phyloP scores from a whole-genome alignment of 2,329 filamentous ascomycete species.

The Coniochaeta hoffmannii region DNA sequence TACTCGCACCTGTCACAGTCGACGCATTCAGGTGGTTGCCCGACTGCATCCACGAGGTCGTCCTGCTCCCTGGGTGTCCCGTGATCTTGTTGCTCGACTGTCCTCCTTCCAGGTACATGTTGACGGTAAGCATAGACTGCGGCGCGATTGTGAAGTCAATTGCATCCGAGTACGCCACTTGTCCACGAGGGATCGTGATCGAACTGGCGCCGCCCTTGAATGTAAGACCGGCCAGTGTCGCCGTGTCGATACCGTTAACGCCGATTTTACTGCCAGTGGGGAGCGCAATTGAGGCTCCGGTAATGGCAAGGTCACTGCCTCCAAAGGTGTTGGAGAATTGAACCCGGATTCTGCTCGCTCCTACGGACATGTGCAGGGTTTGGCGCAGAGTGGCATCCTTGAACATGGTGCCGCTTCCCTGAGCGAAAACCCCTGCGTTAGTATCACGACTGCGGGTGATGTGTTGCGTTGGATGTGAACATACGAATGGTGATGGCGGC shows the following conservation, averaged over 20 bases:
- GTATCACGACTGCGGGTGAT: background rate
- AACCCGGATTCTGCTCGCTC: conserved; percentile 48
- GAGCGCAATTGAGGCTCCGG: conserved; percentile 48
- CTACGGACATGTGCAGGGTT: conserved; percentile 53
- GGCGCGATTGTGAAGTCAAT: conserved; percentile 44
- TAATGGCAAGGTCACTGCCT: conserved; percentile 50
- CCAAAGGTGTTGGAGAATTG: conserved; percentile 62
- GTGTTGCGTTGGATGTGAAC: conserved; percentile 13
- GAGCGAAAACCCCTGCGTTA: background rate
- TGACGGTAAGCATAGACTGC: conserved; percentile 47
- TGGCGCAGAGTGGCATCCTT: conserved; percentile 58
- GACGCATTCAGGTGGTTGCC: conserved; percentile 47
- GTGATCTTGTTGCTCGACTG: conserved; percentile 52
- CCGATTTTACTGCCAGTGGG: conserved; percentile 47
- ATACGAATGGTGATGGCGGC: conserved; percentile 51
- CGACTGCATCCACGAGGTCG: conserved; percentile 49
- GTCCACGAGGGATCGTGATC: conserved; percentile 46
- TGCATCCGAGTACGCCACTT: conserved; percentile 53
- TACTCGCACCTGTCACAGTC: conserved; percentile 33
- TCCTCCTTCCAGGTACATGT: conserved; percentile 48
- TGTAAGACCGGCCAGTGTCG: conserved; percentile 45
- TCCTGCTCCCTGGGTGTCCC: conserved; percentile 57
- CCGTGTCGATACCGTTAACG: conserved; percentile 40
- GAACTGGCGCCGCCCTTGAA: conserved; percentile 44
- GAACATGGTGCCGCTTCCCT: conserved; percentile 41